Conservation (phyloP, 768 basidiomycete species). For the Tylopilus vinaceipallidus region DNA sequence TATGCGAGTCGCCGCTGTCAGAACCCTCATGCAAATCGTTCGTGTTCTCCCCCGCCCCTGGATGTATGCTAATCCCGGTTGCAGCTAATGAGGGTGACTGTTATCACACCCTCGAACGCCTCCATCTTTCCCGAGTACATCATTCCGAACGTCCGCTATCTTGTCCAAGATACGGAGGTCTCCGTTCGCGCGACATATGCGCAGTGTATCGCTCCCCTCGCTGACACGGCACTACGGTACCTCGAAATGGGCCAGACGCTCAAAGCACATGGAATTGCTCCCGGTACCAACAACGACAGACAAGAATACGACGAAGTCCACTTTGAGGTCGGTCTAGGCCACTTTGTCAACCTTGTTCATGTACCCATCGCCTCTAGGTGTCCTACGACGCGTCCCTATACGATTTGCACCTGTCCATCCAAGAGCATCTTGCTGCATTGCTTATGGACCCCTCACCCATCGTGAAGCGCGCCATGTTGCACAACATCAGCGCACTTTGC, state of each 20-base stretch:
- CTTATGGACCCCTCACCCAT: slow-evolving; percentile 87
- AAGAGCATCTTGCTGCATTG: slow-evolving; percentile 83
- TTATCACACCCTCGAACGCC: slow-evolving; percentile 61
- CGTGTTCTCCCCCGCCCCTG: slow-evolving; percentile 29
- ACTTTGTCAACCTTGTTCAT: neutral
- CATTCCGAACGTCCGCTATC: slow-evolving; percentile 81
- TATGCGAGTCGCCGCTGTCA: slow-evolving; percentile 77
- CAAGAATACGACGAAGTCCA: slow-evolving; percentile 77
- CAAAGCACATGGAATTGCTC: slow-evolving; percentile 71
- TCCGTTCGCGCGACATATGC: slow-evolving; percentile 82
- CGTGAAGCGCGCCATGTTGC: slow-evolving; percentile 88
- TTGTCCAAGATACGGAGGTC: slow-evolving; percentile 81
- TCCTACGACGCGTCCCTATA: slow-evolving; percentile 86
- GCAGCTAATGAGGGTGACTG: slow-evolving; percentile 60
- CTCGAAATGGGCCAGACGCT: slow-evolving; percentile 92
- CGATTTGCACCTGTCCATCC: slow-evolving; percentile 81
- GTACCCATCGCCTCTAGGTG: slow-evolving; percentile 48
- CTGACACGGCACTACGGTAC: slow-evolving; percentile 83
- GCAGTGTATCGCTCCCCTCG: slow-evolving; percentile 79
- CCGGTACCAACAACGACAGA: slow-evolving; percentile 42
- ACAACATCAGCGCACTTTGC: slow-evolving; percentile 85
- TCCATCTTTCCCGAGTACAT: slow-evolving; percentile 94
- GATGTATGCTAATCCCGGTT: slow-evolving; percentile 31
- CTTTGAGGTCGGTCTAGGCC: slow-evolving; percentile 59
- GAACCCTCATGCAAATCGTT: slow-evolving; percentile 82